phyloP scores from a whole-genome alignment of 768 basidiomycete species.

The Hemileccinum impolitum region DNA sequence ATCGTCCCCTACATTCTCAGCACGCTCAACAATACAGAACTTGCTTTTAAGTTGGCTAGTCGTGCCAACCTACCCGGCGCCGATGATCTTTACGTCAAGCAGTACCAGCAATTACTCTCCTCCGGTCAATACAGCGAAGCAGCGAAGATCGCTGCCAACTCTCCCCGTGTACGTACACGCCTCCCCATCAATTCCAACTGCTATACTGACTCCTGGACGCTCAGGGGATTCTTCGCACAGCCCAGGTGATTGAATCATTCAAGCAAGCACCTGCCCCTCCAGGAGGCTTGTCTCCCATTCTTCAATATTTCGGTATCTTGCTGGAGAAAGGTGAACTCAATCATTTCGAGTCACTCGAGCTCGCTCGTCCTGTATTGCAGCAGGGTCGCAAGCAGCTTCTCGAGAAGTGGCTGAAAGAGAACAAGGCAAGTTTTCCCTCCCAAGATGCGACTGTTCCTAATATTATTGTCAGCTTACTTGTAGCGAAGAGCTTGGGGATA shows the following conservation, averaged over 20 bases:
- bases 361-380: constrained; percentile 92
- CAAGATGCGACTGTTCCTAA: constrained; percentile 14
- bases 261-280: constrained; percentile 90
- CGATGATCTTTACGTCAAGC: constrained; percentile 92
- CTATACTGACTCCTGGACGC: constrained; percentile 6
- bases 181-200: neutral
- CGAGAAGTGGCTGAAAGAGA: constrained; percentile 99
- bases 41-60: constrained; percentile 96
- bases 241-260: constrained; percentile 95
- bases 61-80: constrained; percentile 96
- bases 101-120: constrained; percentile 89
- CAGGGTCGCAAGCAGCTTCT: constrained; percentile 96
- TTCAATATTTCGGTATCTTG: constrained; percentile 98
- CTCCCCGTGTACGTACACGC: constrained; percentile 67
- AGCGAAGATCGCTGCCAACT: constrained; percentile 97
- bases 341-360: constrained; percentile 91
- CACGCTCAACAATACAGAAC: constrained; percentile 93
- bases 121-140: constrained; percentile 89
- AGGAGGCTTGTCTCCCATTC: constrained; percentile 89
- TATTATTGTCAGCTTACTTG: constrained; percentile 73
- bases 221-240: constrained; percentile 91
- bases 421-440: constrained; percentile 60
- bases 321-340: constrained; percentile 98
- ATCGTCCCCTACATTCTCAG: constrained; percentile 93
- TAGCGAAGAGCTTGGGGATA: constrained; percentile 96